Evolutionary conservation across 139 green algal species (phyloP).

Genomic region (Chlorella sorokiniana): DNA sequence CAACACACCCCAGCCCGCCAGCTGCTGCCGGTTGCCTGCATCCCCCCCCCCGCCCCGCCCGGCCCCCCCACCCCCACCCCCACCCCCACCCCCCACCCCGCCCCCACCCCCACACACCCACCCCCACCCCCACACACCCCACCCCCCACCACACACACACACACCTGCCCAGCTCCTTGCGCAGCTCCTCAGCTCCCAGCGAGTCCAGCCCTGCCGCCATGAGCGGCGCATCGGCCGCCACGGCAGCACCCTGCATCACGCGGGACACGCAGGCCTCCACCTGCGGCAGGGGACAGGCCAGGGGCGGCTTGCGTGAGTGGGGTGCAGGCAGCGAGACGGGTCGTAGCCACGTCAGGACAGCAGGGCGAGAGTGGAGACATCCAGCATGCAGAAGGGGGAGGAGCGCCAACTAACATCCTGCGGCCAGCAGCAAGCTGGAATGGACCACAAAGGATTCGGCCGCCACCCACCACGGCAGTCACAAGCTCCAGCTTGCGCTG

Average conservation of each 20-base stretch:
- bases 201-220: constrained; percentile 72
- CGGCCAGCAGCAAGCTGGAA: too few species aligned
- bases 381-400: neutral
- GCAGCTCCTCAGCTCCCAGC: constrained; percentile 55
- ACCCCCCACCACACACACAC: neutral
- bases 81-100: too few species aligned
- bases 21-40: too few species aligned
- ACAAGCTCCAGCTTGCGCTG: too few species aligned
- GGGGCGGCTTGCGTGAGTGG: neutral
- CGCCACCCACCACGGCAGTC: too few species aligned
- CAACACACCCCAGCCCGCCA: too few species aligned
- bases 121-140: neutral
- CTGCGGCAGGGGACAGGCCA: neutral
- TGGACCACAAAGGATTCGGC: too few species aligned
- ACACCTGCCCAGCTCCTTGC: constrained; percentile 32
- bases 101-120: neutral
- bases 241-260: constrained; percentile 6
- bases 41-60: too few species aligned
- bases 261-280: neutral
- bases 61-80: too few species aligned
- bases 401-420: too few species aligned
- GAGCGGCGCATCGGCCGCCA: constrained; percentile 19
- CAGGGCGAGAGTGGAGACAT: neutral
- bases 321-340: neutral
- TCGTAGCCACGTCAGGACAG: neutral